phyloP scores from a whole-genome alignment of 2,329 filamentous ascomycete genomes.

The Ceratocystis ficicola region DNA sequence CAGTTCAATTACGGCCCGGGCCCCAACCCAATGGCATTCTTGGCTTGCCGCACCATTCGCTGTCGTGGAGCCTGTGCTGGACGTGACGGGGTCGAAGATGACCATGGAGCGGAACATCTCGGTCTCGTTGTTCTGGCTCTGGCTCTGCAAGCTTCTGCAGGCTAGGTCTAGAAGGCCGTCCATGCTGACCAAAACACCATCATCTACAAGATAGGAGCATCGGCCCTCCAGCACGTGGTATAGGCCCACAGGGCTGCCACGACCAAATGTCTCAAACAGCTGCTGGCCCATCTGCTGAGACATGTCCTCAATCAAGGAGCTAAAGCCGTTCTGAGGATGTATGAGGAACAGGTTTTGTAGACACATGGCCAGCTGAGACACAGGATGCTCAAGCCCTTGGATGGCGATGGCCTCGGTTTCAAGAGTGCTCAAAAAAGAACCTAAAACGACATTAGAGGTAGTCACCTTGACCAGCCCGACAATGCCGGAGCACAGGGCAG shows the following conservation, averaged over 20 bases:
- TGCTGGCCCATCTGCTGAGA: background rate
- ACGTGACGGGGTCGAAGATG: background rate
- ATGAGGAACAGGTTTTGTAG: slow-evolving; percentile 6
- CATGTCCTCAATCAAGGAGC: background rate
- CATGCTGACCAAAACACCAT: background rate
- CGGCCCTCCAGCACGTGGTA: background rate
- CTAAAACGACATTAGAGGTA: background rate
- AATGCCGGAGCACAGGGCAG: background rate
- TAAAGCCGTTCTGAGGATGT: background rate
- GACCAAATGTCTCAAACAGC: slow-evolving; percentile 5
- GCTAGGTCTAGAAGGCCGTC: background rate
- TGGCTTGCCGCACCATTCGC: background rate
- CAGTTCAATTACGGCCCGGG: background rate
- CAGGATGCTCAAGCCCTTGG: background rate
- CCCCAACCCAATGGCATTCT: background rate
- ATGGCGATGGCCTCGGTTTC: background rate
- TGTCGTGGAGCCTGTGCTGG: background rate
- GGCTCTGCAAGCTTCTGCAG: background rate
- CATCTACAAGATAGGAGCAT: background rate
- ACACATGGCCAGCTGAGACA: slow-evolving; percentile 6
- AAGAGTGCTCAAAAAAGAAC: background rate
- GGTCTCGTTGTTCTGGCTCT: background rate
- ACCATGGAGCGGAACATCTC: background rate
- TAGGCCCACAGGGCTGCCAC: slow-evolving; percentile 2
- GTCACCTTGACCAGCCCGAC: background rate